phyloP scores from a whole-genome alignment of 2,329 filamentous ascomycete genomes.

The Exophiala alcalophila region DNA sequence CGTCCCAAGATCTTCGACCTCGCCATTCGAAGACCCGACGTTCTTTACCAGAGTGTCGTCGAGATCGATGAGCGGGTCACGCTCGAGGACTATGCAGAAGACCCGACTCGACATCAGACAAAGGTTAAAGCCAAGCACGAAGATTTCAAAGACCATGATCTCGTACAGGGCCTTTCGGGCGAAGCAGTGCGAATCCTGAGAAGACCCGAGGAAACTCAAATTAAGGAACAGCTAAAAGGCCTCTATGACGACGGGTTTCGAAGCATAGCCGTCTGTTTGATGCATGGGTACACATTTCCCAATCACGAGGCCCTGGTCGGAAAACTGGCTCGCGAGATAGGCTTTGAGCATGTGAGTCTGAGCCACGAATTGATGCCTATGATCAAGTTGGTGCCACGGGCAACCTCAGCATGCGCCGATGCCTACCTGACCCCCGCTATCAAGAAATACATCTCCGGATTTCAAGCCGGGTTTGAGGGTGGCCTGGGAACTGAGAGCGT shows the following conservation, averaged over 20 bases:
- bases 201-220: constrained; percentile 54
- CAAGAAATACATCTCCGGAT: constrained; percentile 72
- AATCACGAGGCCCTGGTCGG: constrained; percentile 79
- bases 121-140: constrained; percentile 52
- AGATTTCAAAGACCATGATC: constrained; percentile 37
- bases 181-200: constrained; percentile 70
- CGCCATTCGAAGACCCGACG: constrained; percentile 80
- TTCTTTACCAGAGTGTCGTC: constrained; percentile 79
- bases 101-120: constrained; percentile 65
- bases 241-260: constrained; percentile 69
- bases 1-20: constrained; percentile 88
- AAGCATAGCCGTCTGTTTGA: constrained; percentile 84
- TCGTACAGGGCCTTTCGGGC: constrained; percentile 70
- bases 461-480: constrained; percentile 75
- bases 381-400: constrained; percentile 76
- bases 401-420: constrained; percentile 74
- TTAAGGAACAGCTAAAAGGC: constrained; percentile 59
- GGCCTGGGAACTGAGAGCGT: constrained; percentile 75
- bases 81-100: constrained; percentile 86
- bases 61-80: constrained; percentile 90
- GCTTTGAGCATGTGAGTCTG: constrained; percentile 77
- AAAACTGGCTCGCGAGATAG: constrained; percentile 71
- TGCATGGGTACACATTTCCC: constrained; percentile 90
- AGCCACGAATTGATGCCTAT: constrained; percentile 82
- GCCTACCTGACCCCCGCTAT: constrained; percentile 78